phyloP scores from a whole-genome alignment of 345 rosid genomes.

The Conringia planisiliqua region DNA sequence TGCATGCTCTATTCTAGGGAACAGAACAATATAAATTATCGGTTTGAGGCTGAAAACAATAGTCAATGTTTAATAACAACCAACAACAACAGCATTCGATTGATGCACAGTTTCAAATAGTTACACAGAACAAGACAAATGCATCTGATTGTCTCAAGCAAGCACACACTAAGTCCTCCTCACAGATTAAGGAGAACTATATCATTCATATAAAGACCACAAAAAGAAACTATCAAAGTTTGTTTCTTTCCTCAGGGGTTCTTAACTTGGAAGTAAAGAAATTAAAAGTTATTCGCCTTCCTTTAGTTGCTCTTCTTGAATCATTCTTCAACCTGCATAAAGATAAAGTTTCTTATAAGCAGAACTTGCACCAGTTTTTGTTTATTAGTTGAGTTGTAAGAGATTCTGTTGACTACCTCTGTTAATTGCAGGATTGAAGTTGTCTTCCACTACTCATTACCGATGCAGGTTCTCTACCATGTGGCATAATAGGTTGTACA shows the following conservation, averaged over 20 bases:
- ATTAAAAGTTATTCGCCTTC: constrained; percentile 1
- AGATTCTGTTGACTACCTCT: constrained; percentile 9
- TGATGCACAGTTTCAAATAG: neutral
- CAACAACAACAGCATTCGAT: neutral
- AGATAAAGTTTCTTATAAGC: neutral
- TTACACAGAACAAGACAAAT: neutral
- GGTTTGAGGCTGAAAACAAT: neutral
- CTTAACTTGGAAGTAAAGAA: constrained; percentile 10
- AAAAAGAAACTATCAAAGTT: constrained; percentile 22
- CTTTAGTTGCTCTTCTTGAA: neutral
- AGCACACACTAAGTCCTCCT: constrained; percentile 11
- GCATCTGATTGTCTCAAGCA: constrained; percentile 7
- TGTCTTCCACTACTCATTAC: constrained; percentile 46
- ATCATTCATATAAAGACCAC: constrained; percentile 12
- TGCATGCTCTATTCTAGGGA: neutral
- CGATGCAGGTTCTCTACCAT: constrained; percentile 36
- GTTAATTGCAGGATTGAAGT: constrained; percentile 74
- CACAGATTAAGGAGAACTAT: constrained; percentile 1
- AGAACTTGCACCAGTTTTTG: neutral
- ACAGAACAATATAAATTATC: neutral
- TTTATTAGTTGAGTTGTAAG: neutral
- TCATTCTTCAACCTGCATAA: constrained; percentile 14
- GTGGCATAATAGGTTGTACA: constrained; percentile 50
- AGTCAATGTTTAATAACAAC: neutral
- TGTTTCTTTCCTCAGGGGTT: neutral